Base-by-base conservation (phyloP, 169 alveolate genomes). In the Plasmodium sp. region DNA sequence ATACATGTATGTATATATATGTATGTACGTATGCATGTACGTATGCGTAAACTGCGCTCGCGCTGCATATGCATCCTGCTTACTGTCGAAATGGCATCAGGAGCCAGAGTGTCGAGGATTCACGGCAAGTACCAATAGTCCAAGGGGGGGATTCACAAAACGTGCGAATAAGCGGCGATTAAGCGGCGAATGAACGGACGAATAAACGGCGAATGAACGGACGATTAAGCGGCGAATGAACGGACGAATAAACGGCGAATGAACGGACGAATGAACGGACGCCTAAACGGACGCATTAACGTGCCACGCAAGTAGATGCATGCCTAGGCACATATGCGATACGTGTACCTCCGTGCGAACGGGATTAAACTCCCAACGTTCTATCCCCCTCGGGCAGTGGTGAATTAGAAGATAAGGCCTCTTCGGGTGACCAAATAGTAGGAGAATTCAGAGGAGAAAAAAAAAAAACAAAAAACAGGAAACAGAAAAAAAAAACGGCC, bases 91-190 rank as follows among this genome's bases (percentile, higher is more conserved):
- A 67, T 67, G 39, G 18, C 43, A 62, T 7, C 39, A 22, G 39
- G 77, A 27, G 39, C 77, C 77, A 67, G 77, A 67, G 18, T 67
- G 18, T 27, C 77, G 77, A 9, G 43, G 33, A 67, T 31, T 67
- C 77, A 67, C 18, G 43, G 2, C 33, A 31, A 67, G 33, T 67
- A 6, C 81, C 16, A 22, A 72, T 43, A 62, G 18, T 67, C 31
- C 74, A 80, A 33, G 75, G 83, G 33, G 33, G 72, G 94, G 72
- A 41, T 18, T 81, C 12, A 27, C 83, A 10, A 86, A 86, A 75
- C 39, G n/a, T 16, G 27, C 39, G 62, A 5, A 2, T 51, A 1
- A 51, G 16, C 5, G 22, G 27, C 27, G 27, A 22, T 0, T 22
- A 22, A 22, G 27, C 27, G 62, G 16, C 62, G 5, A 51, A 51